Percentiles rank a stretch among this genome's conserved stretches.
These are phyloP conservation scores for Pythium grandisporangium DNA, from an alignment of 352 stramenopile genomes.

Conservation along the genomic window DNA sequence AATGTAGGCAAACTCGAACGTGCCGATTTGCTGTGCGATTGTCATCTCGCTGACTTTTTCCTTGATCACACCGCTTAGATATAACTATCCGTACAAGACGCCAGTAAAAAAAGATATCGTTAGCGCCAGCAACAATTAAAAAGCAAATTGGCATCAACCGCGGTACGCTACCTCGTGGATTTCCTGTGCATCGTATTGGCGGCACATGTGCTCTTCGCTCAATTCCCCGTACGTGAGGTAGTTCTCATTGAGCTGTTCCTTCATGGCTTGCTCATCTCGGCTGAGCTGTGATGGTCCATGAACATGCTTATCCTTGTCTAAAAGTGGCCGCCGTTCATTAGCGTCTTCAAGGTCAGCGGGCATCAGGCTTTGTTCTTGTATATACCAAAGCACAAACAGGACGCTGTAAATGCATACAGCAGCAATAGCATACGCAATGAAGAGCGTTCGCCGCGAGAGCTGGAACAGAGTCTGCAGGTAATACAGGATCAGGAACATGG, in stretches of 20 bases:
- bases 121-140: too few species aligned
- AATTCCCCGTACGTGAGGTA: slow-evolving; percentile 16
- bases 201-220: slow-evolving; percentile 8
- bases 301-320: not conserved
- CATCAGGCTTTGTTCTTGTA: too few species aligned
- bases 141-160: not conserved
- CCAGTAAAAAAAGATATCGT: too few species aligned
- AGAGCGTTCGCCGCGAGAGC: slow-evolving; percentile 15
- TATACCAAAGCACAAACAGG: slow-evolving; percentile 67
- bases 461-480: slow-evolving; percentile 17
- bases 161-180: slow-evolving; percentile 6
- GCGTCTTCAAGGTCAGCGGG: too few species aligned
- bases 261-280: slow-evolving; percentile 14
- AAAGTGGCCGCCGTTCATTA: not conserved
- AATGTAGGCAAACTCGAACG: slow-evolving; percentile 78
- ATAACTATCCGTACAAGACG: slow-evolving; percentile 3
- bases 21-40: slow-evolving; percentile 52
- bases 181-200: slow-evolving; percentile 8
- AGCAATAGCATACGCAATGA: slow-evolving; percentile 28
- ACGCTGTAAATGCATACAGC: slow-evolving; percentile 39
- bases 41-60: slow-evolving; percentile 39
- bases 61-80: slow-evolving; percentile 14
- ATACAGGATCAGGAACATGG: slow-evolving; percentile 28
- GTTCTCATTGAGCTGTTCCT: slow-evolving; percentile 14
- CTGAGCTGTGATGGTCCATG: too few species aligned